Base-by-base conservation (phyloP, 139 green algal species). In the Auxenochlorella pyrenoidosa region DNA sequence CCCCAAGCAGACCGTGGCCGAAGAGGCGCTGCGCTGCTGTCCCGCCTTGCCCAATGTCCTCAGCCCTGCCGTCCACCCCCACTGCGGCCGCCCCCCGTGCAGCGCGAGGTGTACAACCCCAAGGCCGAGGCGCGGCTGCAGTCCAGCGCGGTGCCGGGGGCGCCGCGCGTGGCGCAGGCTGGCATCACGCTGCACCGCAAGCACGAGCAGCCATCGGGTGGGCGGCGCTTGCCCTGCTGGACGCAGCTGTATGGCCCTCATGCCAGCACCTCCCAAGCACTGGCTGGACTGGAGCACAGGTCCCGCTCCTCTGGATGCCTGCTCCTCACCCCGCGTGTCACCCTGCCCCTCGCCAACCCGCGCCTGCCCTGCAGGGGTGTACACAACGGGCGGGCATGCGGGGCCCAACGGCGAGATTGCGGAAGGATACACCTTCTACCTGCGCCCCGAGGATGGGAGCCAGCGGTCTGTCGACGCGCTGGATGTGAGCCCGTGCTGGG, bases 121-220 rank as follows among this genome's bases (percentile, higher is more conserved):
- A 88, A 85, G 75, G 85, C 85, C 0, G 59, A 66, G 47, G 84
- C 84, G 2, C 73, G 73, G 15, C 40, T 83, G 59, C 84, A 88
- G 54, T 24, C 13, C 40, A n/a, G 30, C 60, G 30, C 40, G 1
- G 75, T 24, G 22, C 72, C 36, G 19, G 80, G 63, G 6, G 78
- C 44, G 40, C 63, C 80, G 28, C 80, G 80, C 28, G 47, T 79
- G 44, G 83, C 82, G 34, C 78, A 88, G 85, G 73, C 60, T 24
- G 85, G 60, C 60, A n/a, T 88, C 63, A 79, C 60, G 43, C 85
- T 88, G 75, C 85, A 88, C 63, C 85, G 76, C 76, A 88, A 88
- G 84, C 84, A 88, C 59, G 84, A 88, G 59, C 32, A 58, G 75
- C 84, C 84, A 19, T 51, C 75, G 3, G 75, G 84, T 41, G 83